A percentile compares a stretch with the other conserved stretches of the same genome.
These are phyloP conservation scores for Hemileccinum impolitum DNA, from an alignment of 768 basidiomycete species.

Conservation along the genomic window DNA sequence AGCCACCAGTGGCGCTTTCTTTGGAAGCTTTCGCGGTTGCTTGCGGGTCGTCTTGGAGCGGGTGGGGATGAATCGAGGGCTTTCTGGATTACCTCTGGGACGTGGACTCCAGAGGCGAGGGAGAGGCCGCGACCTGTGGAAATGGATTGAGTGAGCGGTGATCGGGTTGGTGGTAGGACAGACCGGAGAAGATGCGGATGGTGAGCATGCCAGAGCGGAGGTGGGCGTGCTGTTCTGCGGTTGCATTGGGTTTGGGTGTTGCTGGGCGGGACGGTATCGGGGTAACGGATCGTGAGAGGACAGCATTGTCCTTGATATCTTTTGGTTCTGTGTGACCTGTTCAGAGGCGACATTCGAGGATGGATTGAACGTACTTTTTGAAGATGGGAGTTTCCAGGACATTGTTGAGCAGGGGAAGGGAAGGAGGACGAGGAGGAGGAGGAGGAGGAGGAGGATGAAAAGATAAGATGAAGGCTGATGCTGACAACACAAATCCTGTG, in stretches of 20 bases:
- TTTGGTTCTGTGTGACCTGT: slow-evolving; percentile 56
- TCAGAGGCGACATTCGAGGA: too few species aligned
- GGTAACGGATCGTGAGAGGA: slow-evolving; percentile 75
- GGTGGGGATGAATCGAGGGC: slow-evolving; percentile 66
- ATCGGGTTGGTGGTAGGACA: slow-evolving; percentile 18
- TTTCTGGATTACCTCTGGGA: slow-evolving; percentile 83
- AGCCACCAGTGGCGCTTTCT: slow-evolving; percentile 93
- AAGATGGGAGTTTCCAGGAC: slow-evolving; percentile 55
- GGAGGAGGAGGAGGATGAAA: not conserved
- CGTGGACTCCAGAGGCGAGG: slow-evolving; percentile 69
- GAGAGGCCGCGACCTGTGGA: slow-evolving; percentile 72
- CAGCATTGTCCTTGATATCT: slow-evolving; percentile 67
- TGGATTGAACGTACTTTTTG: slow-evolving; percentile 27
- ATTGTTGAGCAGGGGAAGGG: slow-evolving; percentile 30
- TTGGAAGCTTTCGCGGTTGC: slow-evolving; percentile 88
- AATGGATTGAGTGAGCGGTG: slow-evolving; percentile 8
- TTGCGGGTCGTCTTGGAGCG: slow-evolving; percentile 52
- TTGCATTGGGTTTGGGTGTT: slow-evolving; percentile 61
- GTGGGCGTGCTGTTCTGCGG: slow-evolving; percentile 46
- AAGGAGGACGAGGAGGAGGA: slow-evolving; percentile 1
- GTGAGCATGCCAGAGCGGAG: slow-evolving; percentile 90
- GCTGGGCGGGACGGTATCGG: slow-evolving; percentile 80
- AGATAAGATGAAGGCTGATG: too few species aligned
- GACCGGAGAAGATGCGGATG: slow-evolving; percentile 92
- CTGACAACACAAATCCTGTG: too few species aligned